These are phyloP conservation scores for Chaetoceros muelleri DNA, from an alignment of 108 stramenopile genomes.

Conservation along the genomic window DNA sequence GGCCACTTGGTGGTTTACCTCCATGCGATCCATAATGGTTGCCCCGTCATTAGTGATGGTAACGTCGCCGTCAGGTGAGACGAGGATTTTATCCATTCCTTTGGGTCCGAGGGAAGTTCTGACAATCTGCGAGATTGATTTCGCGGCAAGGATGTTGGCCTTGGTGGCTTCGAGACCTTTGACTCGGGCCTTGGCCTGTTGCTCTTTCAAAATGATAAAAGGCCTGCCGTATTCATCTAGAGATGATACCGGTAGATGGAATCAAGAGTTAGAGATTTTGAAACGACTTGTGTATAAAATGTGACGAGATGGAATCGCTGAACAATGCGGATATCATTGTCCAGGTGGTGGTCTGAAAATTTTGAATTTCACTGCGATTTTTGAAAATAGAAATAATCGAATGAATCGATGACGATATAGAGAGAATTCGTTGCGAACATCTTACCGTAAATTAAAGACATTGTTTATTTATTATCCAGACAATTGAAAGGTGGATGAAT, in stretches of 20 bases:
- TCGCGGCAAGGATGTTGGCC: slow-evolving; percentile 96
- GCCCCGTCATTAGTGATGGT: slow-evolving; percentile 99
- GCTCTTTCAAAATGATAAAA: slow-evolving; percentile 98
- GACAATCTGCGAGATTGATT: slow-evolving; percentile 86
- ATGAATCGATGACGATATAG: no score
- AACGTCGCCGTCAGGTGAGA: slow-evolving; percentile 95
- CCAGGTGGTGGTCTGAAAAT: no score
- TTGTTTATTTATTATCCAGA: no score
- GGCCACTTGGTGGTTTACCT: slow-evolving; percentile 93
- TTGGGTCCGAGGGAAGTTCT: slow-evolving; percentile 97
- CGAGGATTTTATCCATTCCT: slow-evolving; percentile 99
- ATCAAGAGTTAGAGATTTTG: not conserved
- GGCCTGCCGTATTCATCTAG: slow-evolving; percentile 99
- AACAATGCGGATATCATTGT: not conserved
- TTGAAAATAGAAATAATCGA: no score
- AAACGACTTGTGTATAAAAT: not conserved
- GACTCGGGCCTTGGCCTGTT: slow-evolving; percentile 92
- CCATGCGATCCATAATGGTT: slow-evolving; percentile 94
- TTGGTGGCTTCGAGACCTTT: slow-evolving; percentile 94
- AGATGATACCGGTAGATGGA: not conserved
- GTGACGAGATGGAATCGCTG: no score
- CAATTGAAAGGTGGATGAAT: no score
- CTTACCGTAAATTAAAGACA: no score
- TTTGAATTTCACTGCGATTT: no score
- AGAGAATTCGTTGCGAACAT: no score